These are phyloP conservation scores for Nigrograna mackinnonii DNA, from an alignment of 2,329 filamentous ascomycete species.

Conservation along the genomic window DNA sequence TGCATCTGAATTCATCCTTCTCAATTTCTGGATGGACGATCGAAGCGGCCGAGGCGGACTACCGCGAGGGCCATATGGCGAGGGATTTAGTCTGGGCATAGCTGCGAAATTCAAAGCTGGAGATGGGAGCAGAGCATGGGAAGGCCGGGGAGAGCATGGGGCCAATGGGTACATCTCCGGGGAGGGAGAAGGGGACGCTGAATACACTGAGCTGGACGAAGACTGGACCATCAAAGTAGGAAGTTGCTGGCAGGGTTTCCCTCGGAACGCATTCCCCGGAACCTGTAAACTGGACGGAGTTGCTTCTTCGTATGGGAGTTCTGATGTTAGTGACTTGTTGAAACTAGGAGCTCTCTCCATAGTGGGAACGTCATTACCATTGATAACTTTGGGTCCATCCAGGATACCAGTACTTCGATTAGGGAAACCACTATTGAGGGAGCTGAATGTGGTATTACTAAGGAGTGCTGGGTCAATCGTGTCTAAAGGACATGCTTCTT, in stretches of 20 bases:
- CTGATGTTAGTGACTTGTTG: too few relatives aligned
- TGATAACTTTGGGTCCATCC: too few relatives aligned
- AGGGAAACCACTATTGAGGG: slow-evolving; percentile 21
- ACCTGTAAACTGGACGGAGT: too few relatives aligned
- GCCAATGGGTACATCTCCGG: slow-evolving; percentile 13
- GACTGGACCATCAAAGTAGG: too few relatives aligned
- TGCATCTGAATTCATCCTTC: slow-evolving; percentile 49
- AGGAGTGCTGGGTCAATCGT: slow-evolving; percentile 31
- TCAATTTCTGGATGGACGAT: slow-evolving; percentile 42
- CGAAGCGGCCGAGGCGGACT: slow-evolving; percentile 42
- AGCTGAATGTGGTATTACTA: slow-evolving; percentile 23
- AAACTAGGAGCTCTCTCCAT: too few relatives aligned
- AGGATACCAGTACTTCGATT: too few relatives aligned
- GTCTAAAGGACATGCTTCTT: slow-evolving; percentile 18
- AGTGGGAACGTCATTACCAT: too few relatives aligned
- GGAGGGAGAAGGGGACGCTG: slow-evolving; percentile 15
- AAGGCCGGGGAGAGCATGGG: slow-evolving; percentile 26
- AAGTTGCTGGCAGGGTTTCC: too few relatives aligned
- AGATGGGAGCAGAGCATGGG: slow-evolving; percentile 20
- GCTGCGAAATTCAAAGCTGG: slow-evolving; percentile 23
- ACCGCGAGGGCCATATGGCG: slow-evolving; percentile 30
- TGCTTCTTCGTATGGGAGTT: too few relatives aligned
- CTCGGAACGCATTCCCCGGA: too few relatives aligned
- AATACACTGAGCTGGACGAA: slow-evolving; percentile 21
- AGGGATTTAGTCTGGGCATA: slow-evolving; percentile 23